Base-by-base conservation (phyloP, 768 basidiomycete genomes). In the Chalciporus piperatus region DNA sequence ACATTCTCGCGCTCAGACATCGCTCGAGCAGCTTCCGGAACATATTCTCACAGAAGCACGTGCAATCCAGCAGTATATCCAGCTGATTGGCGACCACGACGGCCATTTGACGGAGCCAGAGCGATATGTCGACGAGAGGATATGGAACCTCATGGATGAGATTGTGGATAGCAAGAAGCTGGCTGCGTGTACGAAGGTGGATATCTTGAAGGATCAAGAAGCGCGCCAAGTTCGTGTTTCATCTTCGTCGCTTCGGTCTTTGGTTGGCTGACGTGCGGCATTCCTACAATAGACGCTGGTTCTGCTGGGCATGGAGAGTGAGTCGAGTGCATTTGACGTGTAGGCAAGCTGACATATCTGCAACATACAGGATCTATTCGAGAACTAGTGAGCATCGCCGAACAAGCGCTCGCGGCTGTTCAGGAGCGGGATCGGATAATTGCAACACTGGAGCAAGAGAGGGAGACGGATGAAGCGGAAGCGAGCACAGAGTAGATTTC, bases 271-370 rank as follows among this genome's bases (percentile, higher is more conserved):
- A 20, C 30, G 3, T 3, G 40, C 47, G 32, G 56, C 33, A 2
- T 27, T 54, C 27, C 22, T 9, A 9, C 8, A 37, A 9, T 41
- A 79, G 78, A 72, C 69, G 2, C 45, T 79, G 20, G 66, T 78
- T 56, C 63, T 72, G 59, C 60, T 80, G 16, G 74, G 72, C 33
- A 67, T 80, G 17, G 78, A 80, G 61, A 72, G 77, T 79, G 52
- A 62, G 75, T 65, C 3, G 6, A 45, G 35, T 6, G 9, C 3
- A 9, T 12, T 11, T 27, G 20, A 10, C 38, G 0, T 35, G 8
- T 16, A 13, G 19, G 17, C 7, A 13, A 8, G 4, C 20, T 54
- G 22, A 46, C 33, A 22, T 11, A 17, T n/a, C 6, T 33, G 19
- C 48, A 38, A 28, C 9, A 6, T 37, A 20, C 51, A 75, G 74